These are phyloP conservation scores for Colletotrichum chlorophyti DNA, from an alignment of 2,329 filamentous ascomycete species.

Conservation along the genomic window DNA sequence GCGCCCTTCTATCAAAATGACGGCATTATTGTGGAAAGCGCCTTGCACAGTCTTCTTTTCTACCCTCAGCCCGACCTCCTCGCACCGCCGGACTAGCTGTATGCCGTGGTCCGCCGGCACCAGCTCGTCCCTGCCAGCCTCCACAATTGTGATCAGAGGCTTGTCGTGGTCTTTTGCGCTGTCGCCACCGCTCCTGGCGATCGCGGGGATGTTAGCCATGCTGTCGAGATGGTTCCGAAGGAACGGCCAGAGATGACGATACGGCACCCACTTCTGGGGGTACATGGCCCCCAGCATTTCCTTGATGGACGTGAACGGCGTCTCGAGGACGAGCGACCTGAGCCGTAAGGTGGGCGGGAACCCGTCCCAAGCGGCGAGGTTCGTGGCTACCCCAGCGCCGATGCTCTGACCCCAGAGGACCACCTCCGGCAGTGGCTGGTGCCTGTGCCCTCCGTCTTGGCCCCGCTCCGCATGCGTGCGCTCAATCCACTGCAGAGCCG, in stretches of 20 bases:
- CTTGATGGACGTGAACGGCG: constrained; percentile 74
- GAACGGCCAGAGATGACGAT: constrained; percentile 77
- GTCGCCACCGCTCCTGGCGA: constrained; percentile 42
- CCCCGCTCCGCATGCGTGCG: constrained; percentile 45
- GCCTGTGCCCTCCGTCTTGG: constrained; percentile 1
- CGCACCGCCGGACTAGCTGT: constrained; percentile 53
- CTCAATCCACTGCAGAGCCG: constrained; percentile 68
- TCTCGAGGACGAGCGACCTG: constrained; percentile 71
- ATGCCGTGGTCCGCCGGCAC: constrained; percentile 60
- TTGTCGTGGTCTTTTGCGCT: constrained; percentile 32
- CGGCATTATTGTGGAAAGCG: constrained; percentile 65
- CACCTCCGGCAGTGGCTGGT: constrained; percentile 42
- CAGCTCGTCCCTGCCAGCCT: constrained; percentile 65
- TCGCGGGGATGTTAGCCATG: constrained; percentile 54
- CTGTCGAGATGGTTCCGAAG: constrained; percentile 69
- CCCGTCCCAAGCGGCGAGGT: constrained; percentile 49
- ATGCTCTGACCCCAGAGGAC: constrained; percentile 82
- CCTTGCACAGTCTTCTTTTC: constrained; percentile 50
- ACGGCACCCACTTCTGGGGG: constrained; percentile 81
- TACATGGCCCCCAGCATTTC: constrained; percentile 77
- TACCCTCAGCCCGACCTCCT: constrained; percentile 53
- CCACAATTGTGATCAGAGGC: constrained; percentile 46
- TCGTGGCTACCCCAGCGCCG: constrained; percentile 74
- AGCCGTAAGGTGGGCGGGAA: constrained; percentile 47
- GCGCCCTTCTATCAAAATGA: constrained; percentile 53